phyloP scores from a whole-genome alignment of 352 stramenopile species.

The Pythium guiyangense region DNA sequence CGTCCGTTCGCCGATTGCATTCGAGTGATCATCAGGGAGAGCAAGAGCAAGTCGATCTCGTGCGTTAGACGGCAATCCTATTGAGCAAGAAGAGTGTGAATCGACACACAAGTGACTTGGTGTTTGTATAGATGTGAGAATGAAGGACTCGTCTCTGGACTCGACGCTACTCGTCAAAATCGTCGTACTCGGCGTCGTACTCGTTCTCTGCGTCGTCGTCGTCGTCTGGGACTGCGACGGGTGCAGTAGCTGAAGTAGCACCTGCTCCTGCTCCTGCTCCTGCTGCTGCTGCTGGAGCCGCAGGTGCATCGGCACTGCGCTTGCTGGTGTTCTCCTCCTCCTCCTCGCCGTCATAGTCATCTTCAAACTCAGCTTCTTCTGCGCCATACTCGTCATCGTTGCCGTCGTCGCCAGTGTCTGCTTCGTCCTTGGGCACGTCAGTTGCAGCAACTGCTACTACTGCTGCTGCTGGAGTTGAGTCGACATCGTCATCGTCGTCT shows the following conservation, averaged over 20 bases:
- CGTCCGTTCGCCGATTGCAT: constrained; percentile 8
- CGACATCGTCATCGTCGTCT: constrained; percentile 18
- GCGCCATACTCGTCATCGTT: constrained; percentile 37
- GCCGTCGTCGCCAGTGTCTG: constrained; percentile 24
- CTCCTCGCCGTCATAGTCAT: constrained; percentile 14
- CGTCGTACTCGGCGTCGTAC: constrained; percentile 56
- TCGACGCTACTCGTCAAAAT: constrained; percentile 41
- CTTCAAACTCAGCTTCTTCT: constrained; percentile 43
- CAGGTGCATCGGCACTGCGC: neutral
- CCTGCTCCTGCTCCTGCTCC: neutral
- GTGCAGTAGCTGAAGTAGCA: too few relatives aligned
- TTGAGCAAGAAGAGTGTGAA: neutral
- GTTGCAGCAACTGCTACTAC: neutral
- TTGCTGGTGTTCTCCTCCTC: neutral
- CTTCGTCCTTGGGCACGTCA: constrained; percentile 13
- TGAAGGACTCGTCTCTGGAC: too few relatives aligned
- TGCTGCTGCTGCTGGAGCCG: neutral
- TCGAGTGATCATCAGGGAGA: too few relatives aligned
- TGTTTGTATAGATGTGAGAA: neutral
- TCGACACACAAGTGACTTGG: neutral
- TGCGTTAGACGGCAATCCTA: neutral
- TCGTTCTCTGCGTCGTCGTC: constrained; percentile 44
- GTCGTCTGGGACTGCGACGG: neutral
- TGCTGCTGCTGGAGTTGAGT: constrained; percentile 6
- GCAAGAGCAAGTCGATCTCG: constrained; percentile 6